Percentiles rank a stretch among this genome's conserved stretches.
phyloP scores from a whole-genome alignment of 2,329 filamentous ascomycete genomes.

The Trichoderma pleuroti region DNA sequence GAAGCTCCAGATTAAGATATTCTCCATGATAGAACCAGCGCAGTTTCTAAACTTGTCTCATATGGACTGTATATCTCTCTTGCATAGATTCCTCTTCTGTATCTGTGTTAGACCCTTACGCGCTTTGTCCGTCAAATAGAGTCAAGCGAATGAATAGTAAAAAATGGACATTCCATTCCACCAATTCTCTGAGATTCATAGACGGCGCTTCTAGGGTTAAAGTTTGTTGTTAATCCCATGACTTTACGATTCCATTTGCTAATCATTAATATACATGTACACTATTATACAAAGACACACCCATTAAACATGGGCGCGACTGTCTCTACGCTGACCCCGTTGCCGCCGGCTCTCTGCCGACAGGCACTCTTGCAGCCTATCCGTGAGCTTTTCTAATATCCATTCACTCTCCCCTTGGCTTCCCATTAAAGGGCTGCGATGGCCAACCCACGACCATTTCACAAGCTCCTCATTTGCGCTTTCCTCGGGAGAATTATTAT shows the following conservation, averaged over 20 bases:
- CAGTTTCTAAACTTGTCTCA: no score
- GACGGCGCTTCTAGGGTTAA: neutral
- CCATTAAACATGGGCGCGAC: neutral
- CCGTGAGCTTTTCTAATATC: conserved; percentile 8
- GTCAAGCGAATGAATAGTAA: neutral
- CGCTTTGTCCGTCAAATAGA: no score
- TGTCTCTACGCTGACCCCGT: neutral
- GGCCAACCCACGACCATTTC: conserved; percentile 17
- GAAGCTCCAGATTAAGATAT: no score
- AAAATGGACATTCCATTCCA: neutral
- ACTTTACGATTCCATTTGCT: neutral
- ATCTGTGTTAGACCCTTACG: no score
- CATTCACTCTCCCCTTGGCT: conserved; percentile 13
- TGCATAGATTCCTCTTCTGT: no score
- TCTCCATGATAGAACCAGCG: no score
- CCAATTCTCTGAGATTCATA: neutral
- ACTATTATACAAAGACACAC: neutral
- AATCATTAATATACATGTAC: neutral
- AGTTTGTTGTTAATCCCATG: neutral
- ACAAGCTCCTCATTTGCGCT: neutral
- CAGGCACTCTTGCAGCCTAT: conserved; percentile 11
- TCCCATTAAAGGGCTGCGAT: conserved; percentile 11
- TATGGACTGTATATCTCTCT: no score
- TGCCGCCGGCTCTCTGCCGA: neutral
- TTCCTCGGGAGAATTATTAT: neutral